phyloP scores from a whole-genome alignment of 768 basidiomycete genomes.

The Gymnopilus dilepis region DNA sequence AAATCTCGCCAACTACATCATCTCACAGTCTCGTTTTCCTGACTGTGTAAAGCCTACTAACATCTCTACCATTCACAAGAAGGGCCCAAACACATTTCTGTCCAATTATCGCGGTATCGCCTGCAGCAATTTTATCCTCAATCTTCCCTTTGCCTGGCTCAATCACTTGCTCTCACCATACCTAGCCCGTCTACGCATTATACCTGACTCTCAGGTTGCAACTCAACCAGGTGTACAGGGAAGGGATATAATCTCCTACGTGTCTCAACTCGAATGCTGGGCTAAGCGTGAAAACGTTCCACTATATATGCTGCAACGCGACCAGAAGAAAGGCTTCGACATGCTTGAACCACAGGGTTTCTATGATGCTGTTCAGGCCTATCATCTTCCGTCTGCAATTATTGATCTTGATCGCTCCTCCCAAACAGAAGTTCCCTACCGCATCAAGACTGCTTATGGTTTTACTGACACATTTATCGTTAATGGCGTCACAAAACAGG shows the following conservation, averaged over 20 bases:
- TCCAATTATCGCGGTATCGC: constrained; percentile 35
- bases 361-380: constrained; percentile 36
- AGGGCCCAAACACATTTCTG: constrained; percentile 27
- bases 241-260: constrained; percentile 28
- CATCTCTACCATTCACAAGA: constrained; percentile 35
- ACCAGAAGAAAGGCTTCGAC: constrained; percentile 41
- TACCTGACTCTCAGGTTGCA: constrained; percentile 33
- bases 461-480: constrained; percentile 27
- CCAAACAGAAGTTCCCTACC: constrained; percentile 24
- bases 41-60: constrained; percentile 29
- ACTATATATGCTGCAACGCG: constrained; percentile 28
- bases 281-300: constrained; percentile 17
- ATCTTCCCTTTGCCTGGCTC: constrained; percentile 36
- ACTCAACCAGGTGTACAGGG: constrained; percentile 35
- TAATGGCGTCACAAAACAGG: constrained; percentile 34
- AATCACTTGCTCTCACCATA: constrained; percentile 30
- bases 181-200: constrained; percentile 19
- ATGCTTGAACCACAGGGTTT: constrained; percentile 33
- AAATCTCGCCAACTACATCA: constrained; percentile 28
- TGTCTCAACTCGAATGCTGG: constrained; percentile 27
- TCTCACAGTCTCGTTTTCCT: constrained; percentile 30
- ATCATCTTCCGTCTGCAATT: constrained; percentile 30
- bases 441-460: constrained; percentile 33
- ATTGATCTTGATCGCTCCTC: constrained; percentile 31
- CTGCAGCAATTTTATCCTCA: constrained; percentile 29